Evolutionary conservation across 2,329 filamentous ascomycete genomes (phyloP).

Genomic region (Ophiostoma sp.): DNA sequence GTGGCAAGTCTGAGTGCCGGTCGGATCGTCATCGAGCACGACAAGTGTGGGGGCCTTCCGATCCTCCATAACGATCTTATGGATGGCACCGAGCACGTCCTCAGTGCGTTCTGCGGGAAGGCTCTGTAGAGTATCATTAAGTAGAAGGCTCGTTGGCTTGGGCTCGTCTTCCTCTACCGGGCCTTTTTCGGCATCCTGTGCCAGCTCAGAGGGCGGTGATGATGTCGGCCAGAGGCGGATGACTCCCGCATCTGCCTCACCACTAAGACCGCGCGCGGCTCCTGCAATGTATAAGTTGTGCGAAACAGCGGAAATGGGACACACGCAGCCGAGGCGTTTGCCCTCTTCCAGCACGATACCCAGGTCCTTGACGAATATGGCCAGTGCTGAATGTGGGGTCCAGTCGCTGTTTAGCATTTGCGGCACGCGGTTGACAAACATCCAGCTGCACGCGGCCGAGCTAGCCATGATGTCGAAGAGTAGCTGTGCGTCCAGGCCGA

Average conservation of each 20-base stretch:
- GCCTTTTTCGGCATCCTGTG: no score
- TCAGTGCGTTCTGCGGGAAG: neutral
- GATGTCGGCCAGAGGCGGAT: conserved; percentile 32
- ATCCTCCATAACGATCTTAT: neutral
- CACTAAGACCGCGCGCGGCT: conserved; percentile 32
- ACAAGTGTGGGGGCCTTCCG: conserved; percentile 28
- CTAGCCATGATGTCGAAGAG: conserved; percentile 43
- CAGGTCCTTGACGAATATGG: conserved; percentile 36
- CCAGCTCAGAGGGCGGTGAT: neutral
- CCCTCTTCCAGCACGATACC: conserved; percentile 34
- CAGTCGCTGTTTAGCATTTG: conserved; percentile 35
- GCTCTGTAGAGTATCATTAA: neutral
- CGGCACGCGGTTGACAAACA: conserved; percentile 36
- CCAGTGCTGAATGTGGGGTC: conserved; percentile 33
- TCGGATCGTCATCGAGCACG: no score
- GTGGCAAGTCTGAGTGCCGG: no score
- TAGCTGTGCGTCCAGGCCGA: conserved; percentile 47
- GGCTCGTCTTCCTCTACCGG: no score
- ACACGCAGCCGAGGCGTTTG: conserved; percentile 30
- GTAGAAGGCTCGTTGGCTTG: neutral
- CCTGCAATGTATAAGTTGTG: conserved; percentile 34
- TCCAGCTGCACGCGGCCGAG: conserved; percentile 35
- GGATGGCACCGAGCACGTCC: conserved; percentile 4
- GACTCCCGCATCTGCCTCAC: conserved; percentile 35
- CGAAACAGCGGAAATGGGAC: conserved; percentile 32